A percentile compares a stretch with the other conserved stretches of the same genome.
phyloP scores from a whole-genome alignment of 1,139 yeast genomes.

The Lodderomyces metapsilosis region DNA sequence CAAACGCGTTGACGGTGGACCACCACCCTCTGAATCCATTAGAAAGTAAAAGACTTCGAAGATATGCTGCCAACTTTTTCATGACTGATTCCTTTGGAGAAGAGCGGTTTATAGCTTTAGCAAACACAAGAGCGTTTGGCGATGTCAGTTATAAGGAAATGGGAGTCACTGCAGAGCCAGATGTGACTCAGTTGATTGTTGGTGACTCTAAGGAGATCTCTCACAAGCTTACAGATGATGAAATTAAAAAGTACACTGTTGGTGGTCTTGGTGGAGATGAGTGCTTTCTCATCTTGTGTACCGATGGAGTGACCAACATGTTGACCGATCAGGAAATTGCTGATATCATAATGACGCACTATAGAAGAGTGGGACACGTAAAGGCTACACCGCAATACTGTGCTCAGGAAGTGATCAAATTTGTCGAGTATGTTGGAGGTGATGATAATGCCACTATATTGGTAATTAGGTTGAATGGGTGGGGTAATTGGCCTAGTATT shows the following conservation, averaged over 20 bases:
- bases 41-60: conserved; percentile 70
- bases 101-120: conserved; percentile 77
- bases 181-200: conserved; percentile 62
- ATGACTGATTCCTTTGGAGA: conserved; percentile 94
- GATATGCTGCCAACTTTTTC: conserved; percentile 70
- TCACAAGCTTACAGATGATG: conserved; percentile 34
- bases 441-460: conserved; percentile 93
- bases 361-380: conserved; percentile 62
- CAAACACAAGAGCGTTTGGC: conserved; percentile 93
- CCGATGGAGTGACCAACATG: conserved; percentile 84
- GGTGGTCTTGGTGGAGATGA: conserved; percentile 75
- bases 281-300: conserved; percentile 69
- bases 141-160: conserved; percentile 75
- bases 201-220: conserved; percentile 48
- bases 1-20: conserved; percentile 71
- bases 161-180: conserved; percentile 94
- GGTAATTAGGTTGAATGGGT: conserved; percentile 76
- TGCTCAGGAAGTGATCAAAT: conserved; percentile 80
- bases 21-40: conserved; percentile 88
- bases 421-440: conserved; percentile 85
- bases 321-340: conserved; percentile 89
- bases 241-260: conserved; percentile 39
- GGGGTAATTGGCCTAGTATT: conserved; percentile 88
- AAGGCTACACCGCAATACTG: conserved; percentile 82
- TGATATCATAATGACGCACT: conserved; percentile 75